A percentile compares a stretch with the other conserved stretches of the same genome.
Conservation (phyloP, 2,329 filamentous ascomycete genomes). For the Epichloe glyceriae region DNA sequence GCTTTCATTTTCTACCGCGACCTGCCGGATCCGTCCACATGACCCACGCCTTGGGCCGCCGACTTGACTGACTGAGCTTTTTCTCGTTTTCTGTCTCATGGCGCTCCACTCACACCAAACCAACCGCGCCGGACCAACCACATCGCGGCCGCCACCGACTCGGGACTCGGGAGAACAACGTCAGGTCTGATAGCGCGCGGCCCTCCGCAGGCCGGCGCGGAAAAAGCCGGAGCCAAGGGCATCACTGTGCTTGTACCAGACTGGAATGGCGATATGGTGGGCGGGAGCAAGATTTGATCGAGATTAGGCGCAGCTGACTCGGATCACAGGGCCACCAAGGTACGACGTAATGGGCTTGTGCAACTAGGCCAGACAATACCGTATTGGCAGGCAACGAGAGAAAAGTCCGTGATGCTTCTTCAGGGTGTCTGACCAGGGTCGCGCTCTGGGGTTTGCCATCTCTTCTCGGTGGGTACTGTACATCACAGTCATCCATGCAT, state of each 20-base stretch:
- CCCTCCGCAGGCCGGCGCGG: slow-evolving; percentile 1
- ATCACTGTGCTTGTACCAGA: background rate
- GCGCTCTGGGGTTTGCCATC: background rate
- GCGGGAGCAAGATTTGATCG: slow-evolving; percentile 1
- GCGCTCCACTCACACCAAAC: background rate
- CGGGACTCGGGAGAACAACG: background rate
- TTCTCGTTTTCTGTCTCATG: background rate
- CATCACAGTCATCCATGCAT: background rate
- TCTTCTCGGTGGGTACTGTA: background rate
- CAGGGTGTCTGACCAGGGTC: background rate
- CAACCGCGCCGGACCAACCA: slow-evolving; percentile 3
- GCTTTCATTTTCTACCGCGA: slow-evolving; percentile 1
- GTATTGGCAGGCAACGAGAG: background rate
- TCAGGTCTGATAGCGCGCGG: background rate
- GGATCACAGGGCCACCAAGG: slow-evolving; percentile 7
- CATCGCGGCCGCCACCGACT: slow-evolving; percentile 1
- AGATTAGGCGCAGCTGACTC: slow-evolving; percentile 6
- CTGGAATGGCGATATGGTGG: background rate
- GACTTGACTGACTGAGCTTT: too few species aligned
- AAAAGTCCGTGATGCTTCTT: background rate
- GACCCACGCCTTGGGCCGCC: background rate
- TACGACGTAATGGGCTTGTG: slow-evolving; percentile 8
- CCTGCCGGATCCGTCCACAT: slow-evolving; percentile 6
- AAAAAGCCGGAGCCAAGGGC: background rate
- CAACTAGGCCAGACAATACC: background rate